A percentile compares a stretch with the other conserved stretches of the same genome.
Evolutionary conservation across 1,284 basidiomycete species (phyloP).

Genomic region (Pyrrhoderma lamaoense): DNA sequence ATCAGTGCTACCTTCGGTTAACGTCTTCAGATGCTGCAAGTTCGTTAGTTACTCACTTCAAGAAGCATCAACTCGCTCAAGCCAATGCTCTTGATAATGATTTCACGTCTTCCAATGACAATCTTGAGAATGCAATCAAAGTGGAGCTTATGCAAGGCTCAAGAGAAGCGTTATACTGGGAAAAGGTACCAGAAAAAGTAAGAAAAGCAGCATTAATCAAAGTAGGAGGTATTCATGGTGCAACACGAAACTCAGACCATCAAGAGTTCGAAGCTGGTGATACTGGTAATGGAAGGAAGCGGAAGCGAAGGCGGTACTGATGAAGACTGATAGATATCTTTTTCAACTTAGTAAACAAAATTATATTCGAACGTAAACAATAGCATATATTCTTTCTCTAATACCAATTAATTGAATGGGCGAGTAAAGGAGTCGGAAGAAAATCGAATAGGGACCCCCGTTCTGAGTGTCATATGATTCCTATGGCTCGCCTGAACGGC

Average conservation of each 20-base stretch:
- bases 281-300: neutral
- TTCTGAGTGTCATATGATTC: too few relatives aligned
- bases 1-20: slow-evolving; percentile 67
- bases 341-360: too few relatives aligned
- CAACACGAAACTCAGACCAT: neutral
- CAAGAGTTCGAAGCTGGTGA: neutral
- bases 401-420: too few relatives aligned
- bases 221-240: slow-evolving; percentile 21
- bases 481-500: too few relatives aligned
- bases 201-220: slow-evolving; percentile 51
- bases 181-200: slow-evolving; percentile 66
- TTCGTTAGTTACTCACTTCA: slow-evolving; percentile 41
- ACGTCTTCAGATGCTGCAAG: slow-evolving; percentile 41
- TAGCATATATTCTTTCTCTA: too few relatives aligned
- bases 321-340: neutral
- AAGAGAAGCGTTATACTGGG: slow-evolving; percentile 69
- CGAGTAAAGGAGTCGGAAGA: too few relatives aligned
- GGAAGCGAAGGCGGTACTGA: slow-evolving; percentile 2
- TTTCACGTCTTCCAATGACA: neutral
- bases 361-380: too few relatives aligned
- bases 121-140: neutral
- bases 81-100: neutral
- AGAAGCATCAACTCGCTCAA: neutral
- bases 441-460: too few relatives aligned
- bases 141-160: slow-evolving; percentile 53